Conservation (phyloP, 2,329 filamentous ascomycete species). For the Hansfordia pulvinata region DNA sequence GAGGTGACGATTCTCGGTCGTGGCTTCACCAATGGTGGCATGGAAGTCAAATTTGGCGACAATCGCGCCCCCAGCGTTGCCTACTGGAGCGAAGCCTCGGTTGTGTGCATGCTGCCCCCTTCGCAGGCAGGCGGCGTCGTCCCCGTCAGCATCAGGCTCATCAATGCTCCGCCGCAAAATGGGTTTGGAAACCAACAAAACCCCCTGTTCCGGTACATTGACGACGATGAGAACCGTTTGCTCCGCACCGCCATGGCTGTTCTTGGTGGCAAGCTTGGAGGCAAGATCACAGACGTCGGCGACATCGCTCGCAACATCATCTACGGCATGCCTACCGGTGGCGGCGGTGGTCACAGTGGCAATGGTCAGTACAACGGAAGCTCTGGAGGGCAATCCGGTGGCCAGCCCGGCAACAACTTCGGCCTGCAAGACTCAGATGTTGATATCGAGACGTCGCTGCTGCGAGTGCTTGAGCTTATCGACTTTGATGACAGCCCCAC, state of each 20-base stretch:
- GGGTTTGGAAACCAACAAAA: constrained; percentile 23
- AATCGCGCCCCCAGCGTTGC: constrained; percentile 55
- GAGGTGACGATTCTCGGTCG: constrained; percentile 78
- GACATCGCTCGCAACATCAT: constrained; percentile 50
- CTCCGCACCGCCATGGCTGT: constrained; percentile 55
- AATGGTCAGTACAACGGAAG: constrained; percentile 21
- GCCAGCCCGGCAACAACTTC: constrained; percentile 28
- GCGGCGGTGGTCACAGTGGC: constrained; percentile 19
- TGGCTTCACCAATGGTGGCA: constrained; percentile 58
- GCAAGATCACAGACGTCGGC: constrained; percentile 45
- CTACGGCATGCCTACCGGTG: constrained; percentile 33
- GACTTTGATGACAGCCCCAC: constrained; percentile 64
- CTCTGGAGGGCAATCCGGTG: constrained; percentile 29
- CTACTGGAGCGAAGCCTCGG: constrained; percentile 67
- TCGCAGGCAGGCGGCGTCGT: constrained; percentile 54
- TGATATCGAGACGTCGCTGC: constrained; percentile 53
- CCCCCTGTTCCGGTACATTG: constrained; percentile 57
- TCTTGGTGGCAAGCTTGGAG: constrained; percentile 50
- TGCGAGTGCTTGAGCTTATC: constrained; percentile 65
- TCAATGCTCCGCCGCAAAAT: constrained; percentile 19
- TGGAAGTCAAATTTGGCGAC: constrained; percentile 76
- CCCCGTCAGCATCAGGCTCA: constrained; percentile 53
- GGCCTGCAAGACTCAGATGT: constrained; percentile 18
- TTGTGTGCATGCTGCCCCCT: constrained; percentile 68
- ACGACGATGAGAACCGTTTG: constrained; percentile 55